Base-by-base conservation (phyloP, 129 eudicot species). In the Flaveria trinervia region DNA sequence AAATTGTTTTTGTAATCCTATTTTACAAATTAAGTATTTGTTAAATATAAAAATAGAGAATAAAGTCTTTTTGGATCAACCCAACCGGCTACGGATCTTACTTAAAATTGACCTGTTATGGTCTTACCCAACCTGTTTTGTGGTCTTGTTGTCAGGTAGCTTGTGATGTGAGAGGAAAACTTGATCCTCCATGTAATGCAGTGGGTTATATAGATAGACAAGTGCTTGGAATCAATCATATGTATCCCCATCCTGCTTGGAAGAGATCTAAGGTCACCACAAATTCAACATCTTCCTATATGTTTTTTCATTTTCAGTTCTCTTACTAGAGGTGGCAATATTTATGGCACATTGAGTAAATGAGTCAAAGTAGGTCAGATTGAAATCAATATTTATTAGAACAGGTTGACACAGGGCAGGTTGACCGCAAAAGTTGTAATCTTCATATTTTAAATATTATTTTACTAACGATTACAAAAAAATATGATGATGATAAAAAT, bases 231-330 rank as follows among this genome's bases (percentile, higher is more conserved):
- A 81, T 86, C 57, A 89, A 83, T 72, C 96, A 89, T 68, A 79
- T 92, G 89, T 92, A 89, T 81, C 85, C 48, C 5, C 89, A 86
- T 82, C 97, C 97, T 64, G 97, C 89, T 48, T 89, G 97, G 97
- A 89, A 86, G 82, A 84, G 98, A 84, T 84, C 83, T 77, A 89
- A 84, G 85, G 97, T 83, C 69, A 79, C 54, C 36, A 36, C 74
- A 77, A 17, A 78, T 59, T n/a, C 43, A 46, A 49, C 68, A 52
- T 71, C 45, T 68, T 26, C 13, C 5, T 20, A 57, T 59, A 65
- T 56, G 41, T n/a, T 61, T 56, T 26, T 17, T 49, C 54, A 22
- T 74, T 36, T 54, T 43, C 74, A 74, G 28, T 60, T 59, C 18
- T 65, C 33, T 64, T 64, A 49, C 45, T 22, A 70, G 60, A 71